Conservation (phyloP, 164 flowering plant genomes). For the Malania oleifera region DNA sequence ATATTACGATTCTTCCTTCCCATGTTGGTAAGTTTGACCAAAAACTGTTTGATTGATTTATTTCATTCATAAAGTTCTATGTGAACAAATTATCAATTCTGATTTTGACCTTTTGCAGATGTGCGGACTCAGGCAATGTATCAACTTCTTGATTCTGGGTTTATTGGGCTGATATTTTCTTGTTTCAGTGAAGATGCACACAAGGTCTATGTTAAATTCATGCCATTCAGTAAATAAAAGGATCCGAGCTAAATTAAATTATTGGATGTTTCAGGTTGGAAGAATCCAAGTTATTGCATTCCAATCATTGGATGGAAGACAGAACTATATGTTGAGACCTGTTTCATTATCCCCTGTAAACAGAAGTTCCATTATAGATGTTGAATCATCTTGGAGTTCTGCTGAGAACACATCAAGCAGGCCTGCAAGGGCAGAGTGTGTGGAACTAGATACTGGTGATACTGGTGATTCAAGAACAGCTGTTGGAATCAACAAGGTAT, state of each 20-base stretch:
- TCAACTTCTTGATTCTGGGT: constrained; percentile 96
- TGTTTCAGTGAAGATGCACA: constrained; percentile 92
- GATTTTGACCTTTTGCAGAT: constrained; percentile 47
- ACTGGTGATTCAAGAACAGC: constrained; percentile 60
- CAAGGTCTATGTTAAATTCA: constrained; percentile 48
- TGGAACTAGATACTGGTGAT: constrained; percentile 69
- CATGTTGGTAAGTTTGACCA: constrained; percentile 71
- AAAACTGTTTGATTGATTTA: neutral
- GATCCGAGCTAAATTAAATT: neutral
- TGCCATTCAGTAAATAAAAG: neutral
- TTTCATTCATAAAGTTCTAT: neutral
- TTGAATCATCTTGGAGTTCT: constrained; percentile 67
- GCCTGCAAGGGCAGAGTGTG: constrained; percentile 35
- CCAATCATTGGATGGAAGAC: constrained; percentile 94
- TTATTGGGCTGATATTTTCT: constrained; percentile 95
- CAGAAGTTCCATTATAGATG: constrained; percentile 49
- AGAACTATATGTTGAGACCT: constrained; percentile 38
- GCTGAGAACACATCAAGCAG: constrained; percentile 38
- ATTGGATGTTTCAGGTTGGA: constrained; percentile 61
- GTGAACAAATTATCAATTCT: neutral
- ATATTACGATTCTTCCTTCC: constrained; percentile 95
- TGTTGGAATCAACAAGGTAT: constrained; percentile 46
- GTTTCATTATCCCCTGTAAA: constrained; percentile 44
- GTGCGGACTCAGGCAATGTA: constrained; percentile 96
- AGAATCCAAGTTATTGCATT: constrained; percentile 96